Evolutionary conservation across 129 eudicot genomes (phyloP).

Genomic region (carrot (Daucus carota)): DNA sequence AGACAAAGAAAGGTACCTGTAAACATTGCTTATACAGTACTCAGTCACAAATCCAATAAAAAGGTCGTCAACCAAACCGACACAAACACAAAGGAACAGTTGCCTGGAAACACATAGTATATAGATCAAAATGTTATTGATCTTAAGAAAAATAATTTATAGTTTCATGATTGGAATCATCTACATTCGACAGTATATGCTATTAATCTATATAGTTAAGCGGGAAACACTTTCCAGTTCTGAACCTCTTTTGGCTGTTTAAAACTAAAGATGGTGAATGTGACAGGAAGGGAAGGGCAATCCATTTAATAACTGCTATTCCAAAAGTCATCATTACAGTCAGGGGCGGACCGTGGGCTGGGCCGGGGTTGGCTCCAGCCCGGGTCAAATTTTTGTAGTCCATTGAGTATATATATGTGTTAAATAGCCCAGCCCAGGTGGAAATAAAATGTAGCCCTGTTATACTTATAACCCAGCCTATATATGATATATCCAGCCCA

Average conservation of each 20-base stretch:
- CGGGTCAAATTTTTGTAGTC: no score
- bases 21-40: constrained; percentile 12
- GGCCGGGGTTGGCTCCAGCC: no score
- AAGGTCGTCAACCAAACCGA: constrained; percentile 8
- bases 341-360: no score
- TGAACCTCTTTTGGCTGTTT: background rate
- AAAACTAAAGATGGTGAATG: constrained; percentile 2
- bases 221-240: constrained; percentile 4
- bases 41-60: constrained; percentile 11
- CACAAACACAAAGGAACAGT: constrained; percentile 11
- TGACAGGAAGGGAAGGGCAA: background rate
- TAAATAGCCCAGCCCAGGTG: no score
- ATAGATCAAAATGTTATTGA: background rate
- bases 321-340: constrained; percentile 7
- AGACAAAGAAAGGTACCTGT: background rate
- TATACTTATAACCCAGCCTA: no score
- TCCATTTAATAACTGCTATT: background rate
- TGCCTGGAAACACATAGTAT: constrained; percentile 3
- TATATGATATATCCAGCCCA: no score
- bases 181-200: background rate
- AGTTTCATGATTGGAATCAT: no score
- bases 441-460: no score
- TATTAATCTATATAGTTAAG: background rate
- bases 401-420: no score
- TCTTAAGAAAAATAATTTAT: no score